phyloP scores from a whole-genome alignment of 257 asterid species.

The Plantago ovata region DNA sequence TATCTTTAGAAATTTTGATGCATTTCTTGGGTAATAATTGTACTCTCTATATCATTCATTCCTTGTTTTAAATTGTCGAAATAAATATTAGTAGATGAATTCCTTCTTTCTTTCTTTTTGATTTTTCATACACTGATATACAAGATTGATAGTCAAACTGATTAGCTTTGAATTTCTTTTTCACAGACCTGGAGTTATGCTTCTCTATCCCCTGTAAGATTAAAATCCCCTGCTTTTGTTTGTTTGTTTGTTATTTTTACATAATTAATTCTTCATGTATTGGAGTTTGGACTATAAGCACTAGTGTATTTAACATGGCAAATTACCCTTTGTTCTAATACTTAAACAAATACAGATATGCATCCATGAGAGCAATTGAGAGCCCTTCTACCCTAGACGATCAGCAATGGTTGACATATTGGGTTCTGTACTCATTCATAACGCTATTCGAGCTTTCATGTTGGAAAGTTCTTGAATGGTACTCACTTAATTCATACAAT shows the following conservation, averaged over 20 bases:
- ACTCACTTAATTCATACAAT: background rate
- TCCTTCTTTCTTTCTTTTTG: background rate
- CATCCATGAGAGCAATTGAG: constrained; percentile 82
- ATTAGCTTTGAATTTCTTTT: constrained; percentile 11
- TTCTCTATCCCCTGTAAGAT: constrained; percentile 84
- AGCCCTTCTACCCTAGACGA: constrained; percentile 88
- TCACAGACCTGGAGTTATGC: constrained; percentile 87
- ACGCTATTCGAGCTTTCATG: constrained; percentile 74
- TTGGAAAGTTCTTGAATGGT: constrained; percentile 91
- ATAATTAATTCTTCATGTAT: no score
- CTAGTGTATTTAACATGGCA: background rate
- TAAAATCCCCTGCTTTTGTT: background rate
- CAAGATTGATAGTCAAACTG: background rate
- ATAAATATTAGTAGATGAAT: no score
- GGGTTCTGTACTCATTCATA: constrained; percentile 79
- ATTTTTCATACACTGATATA: background rate
- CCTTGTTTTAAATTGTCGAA: no score
- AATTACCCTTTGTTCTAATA: background rate
- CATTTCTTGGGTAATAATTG: no score
- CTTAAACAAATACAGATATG: constrained; percentile 42
- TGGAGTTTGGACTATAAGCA: no score
- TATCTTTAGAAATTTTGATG: no score
- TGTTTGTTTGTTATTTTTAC: no score
- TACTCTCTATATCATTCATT: no score
- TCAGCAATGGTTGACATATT: constrained; percentile 91